These are phyloP conservation scores for Talaromyces sp. DNA, from an alignment of 2,329 filamentous ascomycete genomes.

Conservation along the genomic window DNA sequence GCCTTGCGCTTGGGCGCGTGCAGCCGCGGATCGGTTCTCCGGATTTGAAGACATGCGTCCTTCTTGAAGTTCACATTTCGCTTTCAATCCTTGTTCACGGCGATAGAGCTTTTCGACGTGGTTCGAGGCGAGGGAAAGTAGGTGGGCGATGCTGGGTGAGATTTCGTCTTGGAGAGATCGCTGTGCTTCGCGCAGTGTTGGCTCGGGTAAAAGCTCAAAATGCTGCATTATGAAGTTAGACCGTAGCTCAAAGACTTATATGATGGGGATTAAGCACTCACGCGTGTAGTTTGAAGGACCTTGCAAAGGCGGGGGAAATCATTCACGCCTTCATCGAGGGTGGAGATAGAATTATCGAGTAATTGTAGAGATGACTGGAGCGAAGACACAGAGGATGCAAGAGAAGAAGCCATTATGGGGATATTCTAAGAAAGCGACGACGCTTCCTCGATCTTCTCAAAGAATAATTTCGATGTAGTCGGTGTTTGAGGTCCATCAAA, in stretches of 20 bases:
- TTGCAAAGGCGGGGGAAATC: conserved; percentile 66
- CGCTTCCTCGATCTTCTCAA: background rate
- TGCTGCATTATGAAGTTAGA: conserved; percentile 58
- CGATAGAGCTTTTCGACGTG: conserved; percentile 81
- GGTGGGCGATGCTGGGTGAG: conserved; percentile 77
- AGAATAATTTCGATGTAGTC: background rate
- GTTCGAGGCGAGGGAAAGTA: conserved; percentile 79
- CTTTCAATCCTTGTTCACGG: conserved; percentile 80
- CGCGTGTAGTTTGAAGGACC: conserved; percentile 64
- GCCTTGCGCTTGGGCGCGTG: conserved; percentile 18
- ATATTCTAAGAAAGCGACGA: background rate
- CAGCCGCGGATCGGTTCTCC: conserved; percentile 30
- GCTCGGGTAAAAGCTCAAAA: conserved; percentile 89
- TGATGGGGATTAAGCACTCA: conserved; percentile 38
- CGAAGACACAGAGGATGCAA: conserved; percentile 63
- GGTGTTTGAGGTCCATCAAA: conserved; percentile 28
- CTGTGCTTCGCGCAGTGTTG: conserved; percentile 79
- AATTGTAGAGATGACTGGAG: conserved; percentile 63
- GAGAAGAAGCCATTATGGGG: conserved; percentile 46
- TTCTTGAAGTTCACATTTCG: conserved; percentile 80
- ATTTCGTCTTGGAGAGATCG: conserved; percentile 84
- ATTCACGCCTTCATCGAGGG: conserved; percentile 63
- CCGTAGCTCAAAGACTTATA: background rate
- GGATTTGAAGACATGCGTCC: conserved; percentile 61
- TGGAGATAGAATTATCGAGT: conserved; percentile 64